Conservation (phyloP, 495 filamentous ascomycete genomes). For the Penicillium cataractarum region DNA sequence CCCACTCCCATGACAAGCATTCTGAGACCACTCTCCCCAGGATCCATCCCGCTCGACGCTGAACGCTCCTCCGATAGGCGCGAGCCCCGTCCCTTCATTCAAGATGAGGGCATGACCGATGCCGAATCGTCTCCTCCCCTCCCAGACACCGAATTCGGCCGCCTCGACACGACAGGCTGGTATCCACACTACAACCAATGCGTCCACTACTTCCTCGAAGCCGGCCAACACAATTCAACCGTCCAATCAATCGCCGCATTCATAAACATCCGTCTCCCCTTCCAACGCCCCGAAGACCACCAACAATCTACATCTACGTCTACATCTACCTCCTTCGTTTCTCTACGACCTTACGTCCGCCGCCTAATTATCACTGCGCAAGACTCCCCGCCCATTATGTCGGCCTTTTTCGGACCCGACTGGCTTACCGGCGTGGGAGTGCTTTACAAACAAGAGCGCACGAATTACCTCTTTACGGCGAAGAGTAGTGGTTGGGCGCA, state of each 20-base stretch:
- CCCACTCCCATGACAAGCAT: conserved; percentile 15
- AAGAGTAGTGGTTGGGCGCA: conserved; percentile 88
- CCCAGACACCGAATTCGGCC: conserved; percentile 38
- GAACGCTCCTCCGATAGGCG: conserved; percentile 34
- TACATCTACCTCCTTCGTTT: conserved; percentile 49
- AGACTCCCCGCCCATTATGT: conserved; percentile 74
- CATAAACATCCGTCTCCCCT: conserved; percentile 73
- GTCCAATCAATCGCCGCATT: conserved; percentile 92
- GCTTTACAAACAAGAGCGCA: conserved; percentile 81
- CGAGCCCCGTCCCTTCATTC: conserved; percentile 9
- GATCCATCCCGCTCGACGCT: conserved; percentile 30
- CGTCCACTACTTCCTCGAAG: conserved; percentile 83
- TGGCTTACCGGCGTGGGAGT: conserved; percentile 77
- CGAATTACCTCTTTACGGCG: conserved; percentile 94
- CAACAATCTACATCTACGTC: too few species aligned
- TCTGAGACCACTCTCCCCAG: conserved; percentile 33
- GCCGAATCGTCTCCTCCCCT: conserved; percentile 12
- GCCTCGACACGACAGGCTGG: conserved; percentile 81
- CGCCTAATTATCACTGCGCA: conserved; percentile 87
- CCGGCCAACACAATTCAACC: conserved; percentile 73
- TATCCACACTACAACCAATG: conserved; percentile 86
- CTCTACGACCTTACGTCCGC: conserved; percentile 84
- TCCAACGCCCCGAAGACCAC: conserved; percentile 28
- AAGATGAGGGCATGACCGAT: conserved; percentile 19
- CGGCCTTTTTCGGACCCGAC: conserved; percentile 87